Base-by-base conservation (phyloP, 306 rosid genomes). In the Cercis canadensis region DNA sequence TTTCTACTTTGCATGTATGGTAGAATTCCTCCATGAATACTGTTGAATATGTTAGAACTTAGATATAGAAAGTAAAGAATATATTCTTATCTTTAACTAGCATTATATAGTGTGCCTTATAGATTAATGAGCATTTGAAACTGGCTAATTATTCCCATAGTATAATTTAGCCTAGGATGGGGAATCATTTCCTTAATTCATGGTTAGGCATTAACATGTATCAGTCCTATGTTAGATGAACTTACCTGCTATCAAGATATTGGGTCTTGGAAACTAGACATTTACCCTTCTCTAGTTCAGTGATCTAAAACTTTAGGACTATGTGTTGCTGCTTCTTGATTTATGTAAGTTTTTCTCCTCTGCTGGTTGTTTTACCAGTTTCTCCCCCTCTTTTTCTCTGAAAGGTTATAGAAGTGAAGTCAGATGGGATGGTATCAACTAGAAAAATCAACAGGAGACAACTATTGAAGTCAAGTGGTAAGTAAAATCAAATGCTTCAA, bases 381-480 rank as follows among this genome's bases (percentile, higher is more conserved):
- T 50, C 6, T 60, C 49, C 18, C 34, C 36, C 62, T 70, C 14
- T 32, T 53, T 18, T 24, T 46, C 21, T 24, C 46, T 36, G 52
- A 69, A 58, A 95, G 99, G 97, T 95, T 73, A 82, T 86, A 56
- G 99, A 89, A 85, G 99, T 95, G 83, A 95, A 74, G 72, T 69
- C 89, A 18, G 73, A 92, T 65, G 97, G 97, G 51, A 60, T 76
- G 4, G 75, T 87, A 36, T 85, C 92, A 37, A 83, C 90, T 34
- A 82, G 90, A 75, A 95, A 92, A 86, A 89, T 95, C 66, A 95
- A 85, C 82, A 83, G 99, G 77, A 96, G 96, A 73, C 97, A 91
- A 15, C 80, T 95, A 13, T 55, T 95, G 85, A 95, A 95, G 81
- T 87, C 84, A 45, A 89, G 99, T 81, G 99, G 99, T 95, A 67